These are phyloP conservation scores for Ogataea hybrid DNA, from an alignment of 1,139 yeast species.

Conservation along the genomic window DNA sequence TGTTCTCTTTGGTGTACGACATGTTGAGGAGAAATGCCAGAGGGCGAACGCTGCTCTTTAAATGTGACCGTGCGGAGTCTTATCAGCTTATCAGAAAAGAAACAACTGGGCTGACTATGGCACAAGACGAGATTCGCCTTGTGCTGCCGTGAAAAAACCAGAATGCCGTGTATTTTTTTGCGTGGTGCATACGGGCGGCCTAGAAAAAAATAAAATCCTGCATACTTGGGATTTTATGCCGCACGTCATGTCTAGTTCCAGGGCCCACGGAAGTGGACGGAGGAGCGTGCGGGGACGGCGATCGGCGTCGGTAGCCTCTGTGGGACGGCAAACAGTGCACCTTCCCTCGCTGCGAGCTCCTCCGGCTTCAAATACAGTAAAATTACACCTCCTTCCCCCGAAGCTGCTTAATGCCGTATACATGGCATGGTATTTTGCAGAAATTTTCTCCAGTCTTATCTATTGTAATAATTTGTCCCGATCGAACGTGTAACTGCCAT, in stretches of 20 bases:
- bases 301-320: neutral
- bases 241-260: conserved; percentile 3
- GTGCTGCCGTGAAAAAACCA: neutral
- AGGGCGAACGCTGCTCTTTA: neutral
- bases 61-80: neutral
- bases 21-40: neutral
- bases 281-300: too few species aligned
- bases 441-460: neutral
- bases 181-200: neutral
- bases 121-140: neutral
- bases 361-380: too few species aligned
- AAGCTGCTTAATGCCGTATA: neutral
- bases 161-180: neutral
- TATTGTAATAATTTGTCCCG: conserved; percentile 23
- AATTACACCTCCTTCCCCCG: too few species aligned
- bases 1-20: conserved; percentile 21
- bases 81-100: conserved; percentile 8
- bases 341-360: neutral
- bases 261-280: neutral
- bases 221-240: conserved; percentile 1
- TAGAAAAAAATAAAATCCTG: neutral
- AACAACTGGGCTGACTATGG: neutral
- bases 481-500: conserved; percentile 30
- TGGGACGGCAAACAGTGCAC: neutral
- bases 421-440: neutral